A percentile compares a stretch with the other conserved stretches of the same genome.
phyloP scores from a whole-genome alignment of 495 filamentous ascomycete genomes.

The Penicillium desertorum region DNA sequence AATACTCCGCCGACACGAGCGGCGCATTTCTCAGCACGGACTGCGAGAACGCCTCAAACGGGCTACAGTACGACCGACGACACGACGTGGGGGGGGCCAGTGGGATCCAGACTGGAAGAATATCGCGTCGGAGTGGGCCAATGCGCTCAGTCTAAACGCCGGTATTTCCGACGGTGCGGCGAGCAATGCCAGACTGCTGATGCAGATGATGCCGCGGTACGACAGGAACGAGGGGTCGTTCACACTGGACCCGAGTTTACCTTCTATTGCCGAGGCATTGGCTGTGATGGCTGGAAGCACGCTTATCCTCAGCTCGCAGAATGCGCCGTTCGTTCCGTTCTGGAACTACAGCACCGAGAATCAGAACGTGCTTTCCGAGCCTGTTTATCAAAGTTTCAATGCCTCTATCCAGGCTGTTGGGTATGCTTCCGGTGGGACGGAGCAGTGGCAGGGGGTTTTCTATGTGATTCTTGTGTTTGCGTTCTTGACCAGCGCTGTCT shows the following conservation, averaged over 20 bases:
- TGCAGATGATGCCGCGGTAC: conserved; percentile 46
- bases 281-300: conserved; percentile 66
- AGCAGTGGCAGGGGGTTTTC: conserved; percentile 60
- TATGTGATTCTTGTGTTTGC: conserved; percentile 59
- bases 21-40: conserved; percentile 53
- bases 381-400: conserved; percentile 53
- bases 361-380: conserved; percentile 30
- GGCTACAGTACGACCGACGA: conserved; percentile 50
- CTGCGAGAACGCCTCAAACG: conserved; percentile 57
- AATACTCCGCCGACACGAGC: conserved; percentile 55
- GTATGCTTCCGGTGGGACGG: conserved; percentile 60
- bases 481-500: conserved; percentile 61
- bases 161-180: conserved; percentile 60
- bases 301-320: conserved; percentile 51
- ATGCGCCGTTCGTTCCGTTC: conserved; percentile 55
- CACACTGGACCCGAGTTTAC: conserved; percentile 42
- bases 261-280: conserved; percentile 65
- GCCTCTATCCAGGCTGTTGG: conserved; percentile 56
- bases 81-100: conserved; percentile 33
- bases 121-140: conserved; percentile 57
- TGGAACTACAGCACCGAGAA: conserved; percentile 50
- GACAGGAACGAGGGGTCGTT: conserved; percentile 11
- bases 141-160: conserved; percentile 55
- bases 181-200: conserved; percentile 63
- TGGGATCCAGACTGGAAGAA: conserved; percentile 56